A percentile compares a stretch with the other conserved stretches of the same genome.
phyloP scores from a whole-genome alignment of 331 rosid species.

The Stylosanthes scabra region DNA sequence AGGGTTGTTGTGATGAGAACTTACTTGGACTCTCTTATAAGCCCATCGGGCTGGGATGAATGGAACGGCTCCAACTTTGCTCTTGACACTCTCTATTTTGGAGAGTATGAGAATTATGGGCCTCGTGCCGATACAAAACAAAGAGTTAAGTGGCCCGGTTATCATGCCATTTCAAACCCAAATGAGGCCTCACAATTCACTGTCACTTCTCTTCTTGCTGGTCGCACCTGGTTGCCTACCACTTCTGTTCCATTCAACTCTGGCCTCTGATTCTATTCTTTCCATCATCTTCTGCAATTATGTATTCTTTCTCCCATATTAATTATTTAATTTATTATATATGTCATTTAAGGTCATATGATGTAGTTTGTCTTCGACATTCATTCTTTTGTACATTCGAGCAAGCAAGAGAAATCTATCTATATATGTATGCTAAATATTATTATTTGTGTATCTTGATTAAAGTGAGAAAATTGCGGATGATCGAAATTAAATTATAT shows the following conservation, averaged over 20 bases:
- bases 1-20: slow-evolving; percentile 61
- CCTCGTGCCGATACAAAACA: slow-evolving; percentile 48
- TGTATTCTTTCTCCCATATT: not conserved
- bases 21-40: slow-evolving; percentile 58
- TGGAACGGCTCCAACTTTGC: slow-evolving; percentile 60
- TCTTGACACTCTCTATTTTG: slow-evolving; percentile 58
- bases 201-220: slow-evolving; percentile 55
- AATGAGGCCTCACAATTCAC: slow-evolving; percentile 55
- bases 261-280: slow-evolving; percentile 42
- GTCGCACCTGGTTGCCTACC: slow-evolving; percentile 64
- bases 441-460: not conserved
- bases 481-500: not conserved
- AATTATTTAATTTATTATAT: slow-evolving; percentile 1
- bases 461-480: not conserved
- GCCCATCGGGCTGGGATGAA: slow-evolving; percentile 72
- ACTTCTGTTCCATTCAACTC: slow-evolving; percentile 62
- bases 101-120: slow-evolving; percentile 72
- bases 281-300: too few relatives aligned
- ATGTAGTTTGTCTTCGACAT: not conserved
- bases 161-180: slow-evolving; percentile 58
- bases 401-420: not conserved
- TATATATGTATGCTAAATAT: not conserved
- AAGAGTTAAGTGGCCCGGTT: slow-evolving; percentile 83
- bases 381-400: slow-evolving; percentile 34
- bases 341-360: not conserved